Conservation (phyloP, 805 yeast species). For the Monosporozyma aquatica region DNA sequence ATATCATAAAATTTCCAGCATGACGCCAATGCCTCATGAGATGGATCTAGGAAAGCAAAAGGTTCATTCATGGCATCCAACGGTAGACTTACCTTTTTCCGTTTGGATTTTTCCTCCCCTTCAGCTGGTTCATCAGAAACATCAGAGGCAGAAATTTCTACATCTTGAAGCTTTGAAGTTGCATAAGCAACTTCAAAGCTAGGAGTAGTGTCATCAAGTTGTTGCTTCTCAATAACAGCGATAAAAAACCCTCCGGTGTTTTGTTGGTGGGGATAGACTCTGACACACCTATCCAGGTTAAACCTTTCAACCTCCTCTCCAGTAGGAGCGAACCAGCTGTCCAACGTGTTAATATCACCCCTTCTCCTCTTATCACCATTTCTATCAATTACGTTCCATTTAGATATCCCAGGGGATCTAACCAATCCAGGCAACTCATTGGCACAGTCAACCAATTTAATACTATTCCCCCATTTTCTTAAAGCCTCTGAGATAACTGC, state of each 20-base stretch:
- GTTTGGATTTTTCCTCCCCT: conserved; percentile 16
- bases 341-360: conserved; percentile 38
- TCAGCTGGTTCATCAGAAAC: conserved; percentile 21
- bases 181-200: too few species aligned
- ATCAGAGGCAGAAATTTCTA: conserved; percentile 9
- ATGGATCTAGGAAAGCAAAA: conserved; percentile 63
- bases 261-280: conserved; percentile 97
- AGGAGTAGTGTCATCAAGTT: too few species aligned
- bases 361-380: conserved; percentile 52
- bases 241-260: conserved; percentile 98
- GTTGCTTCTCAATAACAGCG: conserved; percentile 72
- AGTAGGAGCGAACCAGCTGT: conserved; percentile 71
- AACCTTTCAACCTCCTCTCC: conserved; percentile 58
- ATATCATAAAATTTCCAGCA: conserved; percentile 88
- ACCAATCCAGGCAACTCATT: conserved; percentile 66
- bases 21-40: conserved; percentile 54
- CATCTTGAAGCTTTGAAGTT: conserved; percentile 1
- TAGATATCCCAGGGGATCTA: conserved; percentile 61
- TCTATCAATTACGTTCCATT: conserved; percentile 83
- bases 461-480: conserved; percentile 63
- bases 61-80: conserved; percentile 94
- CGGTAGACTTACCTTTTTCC: conserved; percentile 68
- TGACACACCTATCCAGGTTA: conserved; percentile 67
- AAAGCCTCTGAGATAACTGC: conserved; percentile 91
- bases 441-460: conserved; percentile 61